These are phyloP conservation scores for Serendipita indica DNA, from an alignment of 768 basidiomycete species.

Conservation along the genomic window DNA sequence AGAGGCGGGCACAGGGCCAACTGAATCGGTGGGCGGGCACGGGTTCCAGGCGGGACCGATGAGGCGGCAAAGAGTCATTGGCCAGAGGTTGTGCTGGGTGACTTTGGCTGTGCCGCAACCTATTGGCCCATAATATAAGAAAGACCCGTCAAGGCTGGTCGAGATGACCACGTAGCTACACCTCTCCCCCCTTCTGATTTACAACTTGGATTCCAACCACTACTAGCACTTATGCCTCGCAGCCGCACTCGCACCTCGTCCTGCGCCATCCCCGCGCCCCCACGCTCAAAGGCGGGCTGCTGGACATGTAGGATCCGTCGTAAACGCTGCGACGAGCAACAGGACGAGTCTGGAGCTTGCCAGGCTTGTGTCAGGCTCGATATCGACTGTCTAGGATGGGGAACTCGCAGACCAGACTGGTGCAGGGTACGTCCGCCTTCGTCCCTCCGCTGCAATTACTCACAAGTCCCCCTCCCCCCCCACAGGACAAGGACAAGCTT, in stretches of 20 bases:
- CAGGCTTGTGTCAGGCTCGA: constrained; percentile 64
- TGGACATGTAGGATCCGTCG: constrained; percentile 78
- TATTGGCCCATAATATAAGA: too few relatives aligned
- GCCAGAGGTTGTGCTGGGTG: too few relatives aligned
- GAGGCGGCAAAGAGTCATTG: too few relatives aligned
- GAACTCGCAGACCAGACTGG: constrained; percentile 47
- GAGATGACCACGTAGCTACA: too few relatives aligned
- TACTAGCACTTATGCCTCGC: background rate
- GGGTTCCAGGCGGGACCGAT: too few relatives aligned
- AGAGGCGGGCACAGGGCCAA: too few relatives aligned
- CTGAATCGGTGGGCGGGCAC: too few relatives aligned
- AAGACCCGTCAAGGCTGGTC: too few relatives aligned
- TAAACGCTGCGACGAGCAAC: constrained; percentile 76
- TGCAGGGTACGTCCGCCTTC: constrained; percentile 4
- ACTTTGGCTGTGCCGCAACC: too few relatives aligned
- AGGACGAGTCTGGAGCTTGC: constrained; percentile 46
- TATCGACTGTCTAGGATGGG: constrained; percentile 77
- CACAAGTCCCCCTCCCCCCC: background rate
- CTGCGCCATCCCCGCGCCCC: background rate
- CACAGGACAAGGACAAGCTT: background rate
- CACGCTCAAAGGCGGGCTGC: constrained; percentile 33
- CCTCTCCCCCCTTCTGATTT: background rate
- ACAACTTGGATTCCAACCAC: background rate
- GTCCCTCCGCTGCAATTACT: background rate
- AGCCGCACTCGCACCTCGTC: background rate